Evolutionary conservation across 2,329 filamentous ascomycete species (phyloP).

Genomic region (Albophoma yamanashiensis): DNA sequence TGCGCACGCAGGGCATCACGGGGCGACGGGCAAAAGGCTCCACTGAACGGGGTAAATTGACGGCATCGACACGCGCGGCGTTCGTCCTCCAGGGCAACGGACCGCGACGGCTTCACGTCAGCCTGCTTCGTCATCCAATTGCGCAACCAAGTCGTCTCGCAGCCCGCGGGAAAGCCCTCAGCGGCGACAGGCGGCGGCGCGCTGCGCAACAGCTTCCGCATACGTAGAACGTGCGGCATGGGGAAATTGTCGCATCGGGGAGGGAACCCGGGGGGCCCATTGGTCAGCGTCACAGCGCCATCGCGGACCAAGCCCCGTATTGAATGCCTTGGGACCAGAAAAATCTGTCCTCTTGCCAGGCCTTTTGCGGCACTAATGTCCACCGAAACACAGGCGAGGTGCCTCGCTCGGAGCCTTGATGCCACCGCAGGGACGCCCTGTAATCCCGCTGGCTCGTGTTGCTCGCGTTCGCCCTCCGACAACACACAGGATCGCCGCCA

Average conservation of each 20-base stretch:
- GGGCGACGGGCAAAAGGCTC: background rate
- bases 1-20: background rate
- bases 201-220: background rate
- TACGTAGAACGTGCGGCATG: background rate
- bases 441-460: background rate
- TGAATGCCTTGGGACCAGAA: background rate
- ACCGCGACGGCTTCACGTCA: background rate
- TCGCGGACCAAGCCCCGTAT: background rate
- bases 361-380: background rate
- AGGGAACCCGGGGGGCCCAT: background rate
- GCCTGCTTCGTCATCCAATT: background rate
- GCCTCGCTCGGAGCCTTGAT: conserved; percentile 1
- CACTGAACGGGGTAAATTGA: background rate
- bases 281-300: background rate
- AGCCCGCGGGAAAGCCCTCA: background rate
- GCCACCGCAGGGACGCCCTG: background rate
- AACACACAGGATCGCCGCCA: background rate
- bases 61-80: background rate
- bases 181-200: background rate
- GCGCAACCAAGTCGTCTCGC: background rate
- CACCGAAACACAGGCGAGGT: background rate
- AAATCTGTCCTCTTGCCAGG: background rate
- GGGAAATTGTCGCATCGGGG: background rate
- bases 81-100: background rate
- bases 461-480: background rate